phyloP scores from a whole-genome alignment of 495 filamentous ascomycete genomes.

The Rhypophila decipiens region DNA sequence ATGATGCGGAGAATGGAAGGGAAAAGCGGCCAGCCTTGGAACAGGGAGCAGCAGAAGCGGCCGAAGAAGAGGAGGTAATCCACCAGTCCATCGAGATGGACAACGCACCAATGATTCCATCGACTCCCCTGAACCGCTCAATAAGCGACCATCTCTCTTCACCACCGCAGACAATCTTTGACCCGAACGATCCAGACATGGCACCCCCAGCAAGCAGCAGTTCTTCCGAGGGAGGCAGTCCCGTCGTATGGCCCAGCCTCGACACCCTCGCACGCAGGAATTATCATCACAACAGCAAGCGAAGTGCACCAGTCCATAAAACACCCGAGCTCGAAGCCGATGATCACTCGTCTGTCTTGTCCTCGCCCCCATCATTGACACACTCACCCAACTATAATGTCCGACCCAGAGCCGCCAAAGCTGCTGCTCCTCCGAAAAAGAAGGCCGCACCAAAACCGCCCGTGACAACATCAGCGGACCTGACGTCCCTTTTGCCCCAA shows the following conservation, averaged over 20 bases:
- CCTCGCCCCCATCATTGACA: conserved; percentile 45
- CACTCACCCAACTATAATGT: conserved; percentile 42
- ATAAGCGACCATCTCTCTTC: conserved; percentile 14
- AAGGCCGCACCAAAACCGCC: conserved; percentile 19
- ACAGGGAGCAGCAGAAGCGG: not conserved
- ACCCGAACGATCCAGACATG: conserved; percentile 33
- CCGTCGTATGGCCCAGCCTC: conserved; percentile 33
- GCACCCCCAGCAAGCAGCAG: conserved; percentile 40
- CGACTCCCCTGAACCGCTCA: conserved; percentile 3
- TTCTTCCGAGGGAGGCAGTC: conserved; percentile 28
- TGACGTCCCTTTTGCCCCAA: conserved; percentile 35
- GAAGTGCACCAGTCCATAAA: conserved; percentile 15
- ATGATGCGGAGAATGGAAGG: conserved; percentile 24
- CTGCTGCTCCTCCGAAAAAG: not conserved
- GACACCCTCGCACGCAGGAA: conserved; percentile 29
- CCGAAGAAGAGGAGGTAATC: conserved; percentile 3
- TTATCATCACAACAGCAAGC: conserved; percentile 22
- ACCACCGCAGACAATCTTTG: conserved; percentile 7
- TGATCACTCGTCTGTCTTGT: conserved; percentile 34
- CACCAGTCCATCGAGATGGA: conserved; percentile 27
- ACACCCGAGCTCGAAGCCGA: conserved; percentile 17
- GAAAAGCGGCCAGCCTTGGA: conserved; percentile 18
- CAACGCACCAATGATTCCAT: conserved; percentile 16
- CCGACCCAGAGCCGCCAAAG: not conserved
- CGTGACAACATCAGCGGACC: conserved; percentile 32